These are phyloP conservation scores for Aspergillus niger DNA, from an alignment of 2,329 filamentous ascomycete species.

Conservation along the genomic window DNA sequence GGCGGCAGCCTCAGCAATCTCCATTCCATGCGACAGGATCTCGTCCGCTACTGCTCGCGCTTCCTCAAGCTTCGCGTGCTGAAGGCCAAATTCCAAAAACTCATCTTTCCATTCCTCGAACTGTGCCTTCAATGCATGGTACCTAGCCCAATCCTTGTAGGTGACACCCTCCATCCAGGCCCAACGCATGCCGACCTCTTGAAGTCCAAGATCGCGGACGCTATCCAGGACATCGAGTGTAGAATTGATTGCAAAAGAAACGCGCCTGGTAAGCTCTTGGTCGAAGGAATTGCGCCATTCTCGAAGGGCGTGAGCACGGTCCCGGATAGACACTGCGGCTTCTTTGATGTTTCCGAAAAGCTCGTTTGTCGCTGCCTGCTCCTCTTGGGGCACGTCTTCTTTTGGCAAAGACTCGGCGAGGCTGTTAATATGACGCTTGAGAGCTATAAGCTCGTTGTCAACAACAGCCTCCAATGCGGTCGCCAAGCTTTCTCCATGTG, in stretches of 20 bases:
- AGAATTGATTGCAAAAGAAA: constrained; percentile 72
- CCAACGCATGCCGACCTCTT: constrained; percentile 91
- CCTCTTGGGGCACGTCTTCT: constrained; percentile 55
- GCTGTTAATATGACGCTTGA: constrained; percentile 68
- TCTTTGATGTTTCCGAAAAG: constrained; percentile 61
- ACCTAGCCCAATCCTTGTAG: constrained; percentile 96
- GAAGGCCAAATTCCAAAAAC: constrained; percentile 72
- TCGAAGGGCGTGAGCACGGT: constrained; percentile 73
- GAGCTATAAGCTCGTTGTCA: constrained; percentile 61
- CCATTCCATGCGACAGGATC: constrained; percentile 79
- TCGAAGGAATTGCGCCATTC: constrained; percentile 75
- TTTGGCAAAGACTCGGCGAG: constrained; percentile 59
- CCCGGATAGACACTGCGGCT: constrained; percentile 73
- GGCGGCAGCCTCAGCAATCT: constrained; percentile 73
- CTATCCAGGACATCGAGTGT: constrained; percentile 81
- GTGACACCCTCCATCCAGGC: constrained; percentile 94
- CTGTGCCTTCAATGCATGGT: constrained; percentile 80
- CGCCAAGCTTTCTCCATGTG: constrained; percentile 54
- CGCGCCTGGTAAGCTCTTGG: constrained; percentile 65
- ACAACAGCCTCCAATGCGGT: constrained; percentile 68
- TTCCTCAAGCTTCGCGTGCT: constrained; percentile 69
- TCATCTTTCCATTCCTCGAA: constrained; percentile 84
- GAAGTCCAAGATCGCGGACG: constrained; percentile 79
- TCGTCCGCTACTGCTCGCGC: constrained; percentile 69
- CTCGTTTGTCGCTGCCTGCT: constrained; percentile 55